Evolutionary conservation across 2,329 filamentous ascomycete species (phyloP), one percentile per base, ranked within the genome.

Genomic region (Daldinia eschscholtzii): DNA sequence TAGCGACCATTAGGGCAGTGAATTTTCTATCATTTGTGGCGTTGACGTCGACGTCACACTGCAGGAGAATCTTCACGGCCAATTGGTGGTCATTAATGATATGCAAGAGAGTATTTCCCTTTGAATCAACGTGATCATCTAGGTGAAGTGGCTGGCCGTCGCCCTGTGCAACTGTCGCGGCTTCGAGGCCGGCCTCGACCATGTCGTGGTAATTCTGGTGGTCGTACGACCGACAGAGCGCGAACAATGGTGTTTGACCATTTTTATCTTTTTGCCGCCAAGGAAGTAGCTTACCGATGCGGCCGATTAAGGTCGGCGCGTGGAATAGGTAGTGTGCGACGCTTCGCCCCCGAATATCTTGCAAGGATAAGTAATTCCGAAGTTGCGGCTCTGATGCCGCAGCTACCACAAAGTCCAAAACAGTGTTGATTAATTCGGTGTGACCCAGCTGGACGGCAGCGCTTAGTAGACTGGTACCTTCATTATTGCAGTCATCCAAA

Each of bases 301-400:
- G 86, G 50, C 85, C 83, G 72, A 99, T 96, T 20, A 99, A 84
- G 60, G 88, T 86, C 1, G 96, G 96, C 7, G 93, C 91, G 76
- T 97, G 92, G 82, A 99, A 99, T 15, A 99, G 85, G 79, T 99
- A 99, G 80, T 99, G 96, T n/a, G 92, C 96, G 59, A 93, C 88
- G 69, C 94, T 97, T 73, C 96, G 90, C 23, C 95, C 96, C 83
- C 94, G 91, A 41, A 87, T 89, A 76, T 99, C 96, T 75, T 95
- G 91, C 68, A 87, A 84, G 3, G 88, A 84, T 55, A 98, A 81
- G 76, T 99, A 98, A 6, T 84, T 81, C 48, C 83, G 79, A 33
- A 97, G 80, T 56, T 87, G 83, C 15, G 84, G 81, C 59, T 88
- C 83, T 18, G 87, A 85, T 39, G 83, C 84, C 61, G 83, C 84